A percentile compares a stretch with the other conserved stretches of the same genome.
Conservation (phyloP, 805 yeast genomes). For the Saturnispora silvae region DNA sequence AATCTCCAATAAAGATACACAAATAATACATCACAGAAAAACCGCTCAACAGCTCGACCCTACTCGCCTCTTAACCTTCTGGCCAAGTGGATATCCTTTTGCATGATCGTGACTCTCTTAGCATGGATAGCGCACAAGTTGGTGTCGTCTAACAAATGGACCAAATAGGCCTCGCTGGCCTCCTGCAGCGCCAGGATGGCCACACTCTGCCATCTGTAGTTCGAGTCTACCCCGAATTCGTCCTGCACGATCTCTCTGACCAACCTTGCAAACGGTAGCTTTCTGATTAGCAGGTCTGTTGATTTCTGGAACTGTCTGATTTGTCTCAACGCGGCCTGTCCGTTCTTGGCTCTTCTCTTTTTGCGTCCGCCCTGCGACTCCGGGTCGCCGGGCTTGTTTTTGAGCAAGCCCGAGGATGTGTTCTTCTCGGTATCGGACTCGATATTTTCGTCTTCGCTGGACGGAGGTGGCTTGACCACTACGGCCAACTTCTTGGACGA, state of each 20-base stretch:
- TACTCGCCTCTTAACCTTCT: slow-evolving; percentile 56
- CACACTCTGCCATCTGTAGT: slow-evolving; percentile 67
- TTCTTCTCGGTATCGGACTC: background rate
- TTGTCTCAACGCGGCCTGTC: slow-evolving; percentile 56
- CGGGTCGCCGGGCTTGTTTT: slow-evolving; percentile 50
- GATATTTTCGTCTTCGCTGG: slow-evolving; percentile 6
- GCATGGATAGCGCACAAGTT: slow-evolving; percentile 72
- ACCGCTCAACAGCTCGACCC: no score
- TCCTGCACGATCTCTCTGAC: slow-evolving; percentile 65
- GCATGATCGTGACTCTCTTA: slow-evolving; percentile 77
- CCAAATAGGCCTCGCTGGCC: slow-evolving; percentile 69
- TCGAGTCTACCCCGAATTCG: slow-evolving; percentile 42
- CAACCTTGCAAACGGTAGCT: slow-evolving; percentile 68
- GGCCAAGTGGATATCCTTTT: slow-evolving; percentile 71
- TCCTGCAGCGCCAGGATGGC: slow-evolving; percentile 73
- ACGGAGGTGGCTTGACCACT: slow-evolving; percentile 8
- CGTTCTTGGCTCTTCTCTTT: slow-evolving; percentile 43
- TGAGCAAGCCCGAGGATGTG: slow-evolving; percentile 27
- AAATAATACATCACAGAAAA: no score
- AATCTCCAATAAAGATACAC: no score
- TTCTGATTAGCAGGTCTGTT: slow-evolving; percentile 57
- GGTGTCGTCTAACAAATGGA: slow-evolving; percentile 67
- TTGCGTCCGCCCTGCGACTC: slow-evolving; percentile 17
- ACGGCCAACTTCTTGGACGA: background rate
- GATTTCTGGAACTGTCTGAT: slow-evolving; percentile 58